Evolutionary conservation across 768 basidiomycete genomes (phyloP).

Genomic region (Leccinum disarticulatum): DNA sequence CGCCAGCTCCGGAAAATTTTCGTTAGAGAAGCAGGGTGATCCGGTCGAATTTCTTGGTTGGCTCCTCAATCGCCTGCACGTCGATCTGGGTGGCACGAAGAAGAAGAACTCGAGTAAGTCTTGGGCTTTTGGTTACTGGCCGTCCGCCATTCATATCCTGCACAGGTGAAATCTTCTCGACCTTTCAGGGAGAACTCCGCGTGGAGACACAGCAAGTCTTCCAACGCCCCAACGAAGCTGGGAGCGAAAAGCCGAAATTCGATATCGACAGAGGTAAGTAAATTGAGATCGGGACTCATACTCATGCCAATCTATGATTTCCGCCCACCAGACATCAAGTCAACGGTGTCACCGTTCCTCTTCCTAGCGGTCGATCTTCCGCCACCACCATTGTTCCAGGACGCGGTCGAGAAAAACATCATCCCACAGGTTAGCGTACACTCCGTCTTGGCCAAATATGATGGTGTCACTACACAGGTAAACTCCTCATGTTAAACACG

Average conservation of each 20-base stretch:
- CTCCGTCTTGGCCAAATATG: slow-evolving; percentile 89
- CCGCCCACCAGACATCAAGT: slow-evolving; percentile 71
- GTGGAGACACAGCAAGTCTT: slow-evolving; percentile 93
- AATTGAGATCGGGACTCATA: slow-evolving; percentile 7
- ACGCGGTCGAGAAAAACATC: slow-evolving; percentile 95
- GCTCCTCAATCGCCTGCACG: slow-evolving; percentile 91
- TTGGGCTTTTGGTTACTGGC: slow-evolving; percentile 10
- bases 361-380: slow-evolving; percentile 96
- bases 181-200: slow-evolving; percentile 92
- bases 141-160: slow-evolving; percentile 19
- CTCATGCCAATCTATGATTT: slow-evolving; percentile 23
- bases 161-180: slow-evolving; percentile 85
- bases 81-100: slow-evolving; percentile 92
- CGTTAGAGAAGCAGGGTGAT: slow-evolving; percentile 92
- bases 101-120: slow-evolving; percentile 84
- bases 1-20: slow-evolving; percentile 96
- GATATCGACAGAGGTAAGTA: slow-evolving; percentile 88
- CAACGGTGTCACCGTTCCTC: slow-evolving; percentile 84
- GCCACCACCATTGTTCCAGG: slow-evolving; percentile 96
- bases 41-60: slow-evolving; percentile 95
- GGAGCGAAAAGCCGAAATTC: slow-evolving; percentile 83
- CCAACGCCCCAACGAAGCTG: slow-evolving; percentile 73
- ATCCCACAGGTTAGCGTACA: slow-evolving; percentile 96
- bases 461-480: slow-evolving; percentile 88
- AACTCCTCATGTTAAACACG: slow-evolving; percentile 27